Evolutionary conservation across 352 stramenopile genomes (phyloP).

Genomic region (Halophytophthora polymorphica): DNA sequence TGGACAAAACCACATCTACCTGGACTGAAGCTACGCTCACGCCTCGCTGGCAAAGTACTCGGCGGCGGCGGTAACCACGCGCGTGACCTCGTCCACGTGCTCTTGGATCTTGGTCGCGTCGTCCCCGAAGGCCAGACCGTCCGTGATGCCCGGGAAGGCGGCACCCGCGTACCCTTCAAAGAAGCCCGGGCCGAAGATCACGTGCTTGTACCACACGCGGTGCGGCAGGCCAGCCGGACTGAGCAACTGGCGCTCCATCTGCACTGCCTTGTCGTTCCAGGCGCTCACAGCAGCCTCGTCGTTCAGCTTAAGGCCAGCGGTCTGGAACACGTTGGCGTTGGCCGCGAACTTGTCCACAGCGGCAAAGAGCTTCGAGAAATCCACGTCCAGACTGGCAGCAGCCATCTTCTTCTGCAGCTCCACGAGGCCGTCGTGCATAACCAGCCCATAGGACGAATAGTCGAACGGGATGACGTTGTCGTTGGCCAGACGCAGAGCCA

Average conservation of each 20-base stretch:
- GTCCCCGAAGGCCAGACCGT: slow-evolving; percentile 34
- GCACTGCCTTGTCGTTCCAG: slow-evolving; percentile 27
- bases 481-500: slow-evolving; percentile 57
- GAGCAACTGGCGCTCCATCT: slow-evolving; percentile 33
- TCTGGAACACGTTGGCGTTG: slow-evolving; percentile 22
- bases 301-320: slow-evolving; percentile 1
- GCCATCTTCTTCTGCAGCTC: slow-evolving; percentile 24
- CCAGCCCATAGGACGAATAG: slow-evolving; percentile 58
- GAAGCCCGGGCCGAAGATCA: slow-evolving; percentile 44
- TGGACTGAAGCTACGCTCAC: too few species aligned
- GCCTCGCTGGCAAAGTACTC: too few species aligned
- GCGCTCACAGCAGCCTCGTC: not conserved
- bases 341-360: slow-evolving; percentile 30
- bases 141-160: slow-evolving; percentile 36
- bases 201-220: slow-evolving; percentile 40
- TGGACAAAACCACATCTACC: too few species aligned
- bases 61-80: too few species aligned
- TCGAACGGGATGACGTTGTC: slow-evolving; percentile 61
- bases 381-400: slow-evolving; percentile 16
- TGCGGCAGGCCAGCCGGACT: slow-evolving; percentile 29
- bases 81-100: slow-evolving; percentile 32
- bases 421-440: slow-evolving; percentile 50
- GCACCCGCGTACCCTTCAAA: slow-evolving; percentile 37
- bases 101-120: slow-evolving; percentile 23
- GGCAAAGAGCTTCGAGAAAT: slow-evolving; percentile 30